phyloP scores from a whole-genome alignment of 2,329 filamentous ascomycete species.

The Epichloe aotearoae region DNA sequence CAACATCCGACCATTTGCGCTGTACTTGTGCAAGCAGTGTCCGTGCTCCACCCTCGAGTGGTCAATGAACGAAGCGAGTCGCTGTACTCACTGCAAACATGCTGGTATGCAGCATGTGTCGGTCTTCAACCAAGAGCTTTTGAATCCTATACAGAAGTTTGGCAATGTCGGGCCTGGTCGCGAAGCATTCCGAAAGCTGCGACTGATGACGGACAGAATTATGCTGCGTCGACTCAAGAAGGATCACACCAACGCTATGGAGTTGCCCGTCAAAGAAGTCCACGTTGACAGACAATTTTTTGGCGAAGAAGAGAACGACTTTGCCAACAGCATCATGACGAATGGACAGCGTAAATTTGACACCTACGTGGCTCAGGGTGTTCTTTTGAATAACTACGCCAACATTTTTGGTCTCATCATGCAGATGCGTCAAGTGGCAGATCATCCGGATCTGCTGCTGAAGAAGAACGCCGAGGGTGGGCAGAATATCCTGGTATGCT shows the following conservation, averaged over 20 bases:
- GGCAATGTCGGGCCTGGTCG: conserved; percentile 49
- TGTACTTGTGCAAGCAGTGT: conserved; percentile 87
- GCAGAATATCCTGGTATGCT: conserved; percentile 82
- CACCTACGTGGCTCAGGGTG: conserved; percentile 87
- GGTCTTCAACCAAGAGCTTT: conserved; percentile 86
- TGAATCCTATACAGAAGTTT: conserved; percentile 64
- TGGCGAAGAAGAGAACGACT: conserved; percentile 88
- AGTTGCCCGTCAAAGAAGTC: conserved; percentile 88
- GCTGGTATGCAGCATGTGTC: conserved; percentile 30
- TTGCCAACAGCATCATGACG: conserved; percentile 90
- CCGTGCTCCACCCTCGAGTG: conserved; percentile 72
- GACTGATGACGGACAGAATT: conserved; percentile 79
- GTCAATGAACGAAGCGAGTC: conserved; percentile 58
- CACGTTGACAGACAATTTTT: conserved; percentile 86
- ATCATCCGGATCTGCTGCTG: conserved; percentile 86
- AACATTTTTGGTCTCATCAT: conserved; percentile 99
- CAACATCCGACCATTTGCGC: conserved; percentile 76
- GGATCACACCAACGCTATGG: conserved; percentile 89
- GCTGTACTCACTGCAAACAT: conserved; percentile 51
- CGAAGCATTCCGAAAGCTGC: conserved; percentile 66
- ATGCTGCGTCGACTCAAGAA: conserved; percentile 94
- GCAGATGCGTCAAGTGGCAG: conserved; percentile 97
- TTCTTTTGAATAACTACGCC: conserved; percentile 93
- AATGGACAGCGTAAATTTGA: conserved; percentile 82
- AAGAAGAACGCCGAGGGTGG: conserved; percentile 78